These are phyloP conservation scores for Helicocarpus griseus DNA, from an alignment of 2,329 filamentous ascomycete species.

Conservation along the genomic window DNA sequence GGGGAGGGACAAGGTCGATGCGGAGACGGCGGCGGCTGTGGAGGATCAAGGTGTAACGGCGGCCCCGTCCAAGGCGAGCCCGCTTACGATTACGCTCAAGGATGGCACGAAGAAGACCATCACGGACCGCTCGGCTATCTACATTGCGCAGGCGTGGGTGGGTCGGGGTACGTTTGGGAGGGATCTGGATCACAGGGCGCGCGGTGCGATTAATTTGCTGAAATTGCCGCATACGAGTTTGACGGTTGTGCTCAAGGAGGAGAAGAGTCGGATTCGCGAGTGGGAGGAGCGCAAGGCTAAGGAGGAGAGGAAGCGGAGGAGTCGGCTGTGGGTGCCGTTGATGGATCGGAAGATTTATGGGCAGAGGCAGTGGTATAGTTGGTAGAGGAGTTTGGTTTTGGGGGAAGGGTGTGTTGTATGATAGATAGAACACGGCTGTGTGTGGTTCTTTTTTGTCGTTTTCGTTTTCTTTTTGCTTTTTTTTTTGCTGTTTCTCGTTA, in stretches of 20 bases:
- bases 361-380: constrained; percentile 84
- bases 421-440: constrained; percentile 2
- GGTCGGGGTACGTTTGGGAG: constrained; percentile 59
- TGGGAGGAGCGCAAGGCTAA: constrained; percentile 69
- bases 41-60: constrained; percentile 8
- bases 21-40: constrained; percentile 9
- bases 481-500: neutral
- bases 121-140: constrained; percentile 68
- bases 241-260: constrained; percentile 79
- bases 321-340: constrained; percentile 76
- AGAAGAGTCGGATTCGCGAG: constrained; percentile 76
- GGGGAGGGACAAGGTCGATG: constrained; percentile 14
- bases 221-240: constrained; percentile 65
- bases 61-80: neutral
- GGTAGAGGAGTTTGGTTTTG: constrained; percentile 45
- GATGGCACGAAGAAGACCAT: constrained; percentile 64
- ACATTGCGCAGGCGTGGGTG: constrained; percentile 89
- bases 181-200: constrained; percentile 61
- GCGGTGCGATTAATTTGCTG: constrained; percentile 60
- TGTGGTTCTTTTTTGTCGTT: neutral
- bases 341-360: constrained; percentile 76
- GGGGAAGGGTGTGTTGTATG: neutral
- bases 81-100: constrained; percentile 34
- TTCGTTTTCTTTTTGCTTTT: neutral
- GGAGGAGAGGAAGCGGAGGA: constrained; percentile 61